Conservation (phyloP, 257 asterid genomes). For the Anisodus tanguticus region DNA sequence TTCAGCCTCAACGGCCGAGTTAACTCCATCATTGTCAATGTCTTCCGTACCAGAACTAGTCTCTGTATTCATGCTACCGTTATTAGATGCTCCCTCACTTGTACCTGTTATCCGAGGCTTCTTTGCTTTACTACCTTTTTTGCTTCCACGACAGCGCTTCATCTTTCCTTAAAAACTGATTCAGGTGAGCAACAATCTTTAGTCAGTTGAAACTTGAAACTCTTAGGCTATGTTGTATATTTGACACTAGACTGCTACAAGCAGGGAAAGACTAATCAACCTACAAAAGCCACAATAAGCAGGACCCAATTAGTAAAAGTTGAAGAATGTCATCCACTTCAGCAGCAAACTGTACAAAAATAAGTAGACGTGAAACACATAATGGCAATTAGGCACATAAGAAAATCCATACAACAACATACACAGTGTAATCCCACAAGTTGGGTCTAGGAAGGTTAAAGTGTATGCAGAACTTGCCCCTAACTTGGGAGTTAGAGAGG, state of each 20-base stretch:
- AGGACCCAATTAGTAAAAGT: not conserved
- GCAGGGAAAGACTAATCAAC: not conserved
- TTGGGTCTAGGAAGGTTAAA: too few relatives aligned
- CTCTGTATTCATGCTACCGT: slow-evolving; percentile 51
- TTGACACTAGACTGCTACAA: not conserved
- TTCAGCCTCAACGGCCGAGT: slow-evolving; percentile 73
- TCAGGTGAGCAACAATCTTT: not conserved
- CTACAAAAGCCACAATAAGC: not conserved
- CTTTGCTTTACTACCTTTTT: slow-evolving; percentile 73
- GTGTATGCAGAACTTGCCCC: too few relatives aligned
- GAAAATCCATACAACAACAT: too few relatives aligned
- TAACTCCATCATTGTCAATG: slow-evolving; percentile 65
- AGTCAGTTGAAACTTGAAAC: slow-evolving; percentile 17
- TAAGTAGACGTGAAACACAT: not conserved
- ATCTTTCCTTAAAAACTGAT: slow-evolving; percentile 33
- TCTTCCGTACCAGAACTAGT: slow-evolving; percentile 63
- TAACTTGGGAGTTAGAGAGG: too few relatives aligned
- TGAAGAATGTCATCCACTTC: not conserved
- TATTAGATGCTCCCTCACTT: slow-evolving; percentile 58
- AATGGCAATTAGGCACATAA: not conserved
- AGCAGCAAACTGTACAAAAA: not conserved
- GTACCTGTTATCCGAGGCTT: slow-evolving; percentile 55
- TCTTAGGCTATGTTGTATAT: not conserved
- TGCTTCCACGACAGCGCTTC: slow-evolving; percentile 84
- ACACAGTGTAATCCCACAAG: too few relatives aligned